Evolutionary conservation across 2,329 filamentous ascomycete species (phyloP), one percentile per base, ranked within the genome.

Genomic region (Hysterium pulicare): DNA sequence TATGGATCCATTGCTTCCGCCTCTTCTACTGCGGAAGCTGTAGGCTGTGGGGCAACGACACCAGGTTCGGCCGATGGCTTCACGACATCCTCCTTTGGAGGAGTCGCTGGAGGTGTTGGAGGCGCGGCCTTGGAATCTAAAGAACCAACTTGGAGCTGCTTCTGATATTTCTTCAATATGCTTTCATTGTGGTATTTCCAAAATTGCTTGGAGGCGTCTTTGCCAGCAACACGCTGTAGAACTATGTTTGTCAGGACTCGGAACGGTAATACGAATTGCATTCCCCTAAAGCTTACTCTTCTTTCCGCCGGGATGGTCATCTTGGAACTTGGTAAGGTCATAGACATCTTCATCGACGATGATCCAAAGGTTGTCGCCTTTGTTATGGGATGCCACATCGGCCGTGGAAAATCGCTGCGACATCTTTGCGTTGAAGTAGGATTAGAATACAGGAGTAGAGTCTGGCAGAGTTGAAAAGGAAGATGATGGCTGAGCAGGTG

Each of bases 331-430:
- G 57, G 90, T 95, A 58, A 97, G 67, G 64, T 98, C 91, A 70
- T 95, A 97, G 54, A 97, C 91, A 69, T 97, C 91, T 59, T 90
- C 86, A 55, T 97, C 91, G 54, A 97, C 83, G 52, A 94, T 81
- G 61, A 97, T 87, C 81, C 84, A 97, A 48, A 96, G 77, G 64
- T 84, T 84, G 62, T 89, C 82, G 34, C 84, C 70, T 73, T 91
- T 95, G 77, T 89, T 95, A 71, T 97, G 90, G 71, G 86, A 82
- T 64, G 90, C 84, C 50, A 98, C 91, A 66, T 96, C 90, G 73
- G 79, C 79, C 53, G 83, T 77, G 41, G 84, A 86, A 68, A 95
- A 96, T 22, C 81, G 85, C 72, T 93, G 87, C 38, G 90, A 86
- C 93, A 98, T 98, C 59, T 10, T 43, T 16, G 37, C 7, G 10